These are phyloP conservation scores for Dryas octopetala DNA, from an alignment of 306 rosid species.

Conservation along the genomic window DNA sequence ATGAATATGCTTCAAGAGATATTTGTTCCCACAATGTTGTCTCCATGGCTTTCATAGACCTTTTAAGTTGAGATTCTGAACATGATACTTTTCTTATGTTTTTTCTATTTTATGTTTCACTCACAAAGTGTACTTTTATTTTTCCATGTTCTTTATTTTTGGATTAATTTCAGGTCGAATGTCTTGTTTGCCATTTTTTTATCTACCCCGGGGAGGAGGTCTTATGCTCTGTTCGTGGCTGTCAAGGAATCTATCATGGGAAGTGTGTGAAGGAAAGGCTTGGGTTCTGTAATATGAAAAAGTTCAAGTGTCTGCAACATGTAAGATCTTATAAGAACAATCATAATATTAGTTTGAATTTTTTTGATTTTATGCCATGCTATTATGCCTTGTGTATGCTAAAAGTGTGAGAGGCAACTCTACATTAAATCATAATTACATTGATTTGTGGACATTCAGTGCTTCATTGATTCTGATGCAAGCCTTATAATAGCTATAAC, in stretches of 20 bases:
- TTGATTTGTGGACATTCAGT: not conserved
- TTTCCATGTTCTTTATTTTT: not conserved
- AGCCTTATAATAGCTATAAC: not conserved
- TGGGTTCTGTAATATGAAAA: slow-evolving; percentile 45
- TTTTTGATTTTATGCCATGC: not conserved
- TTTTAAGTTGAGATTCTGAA: not conserved
- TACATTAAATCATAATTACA: not conserved
- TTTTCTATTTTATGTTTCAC: not conserved
- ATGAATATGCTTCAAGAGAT: not conserved
- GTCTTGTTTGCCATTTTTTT: slow-evolving; percentile 48
- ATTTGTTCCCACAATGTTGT: not conserved
- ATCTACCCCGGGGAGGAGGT: slow-evolving; percentile 55
- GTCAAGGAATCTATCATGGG: slow-evolving; percentile 55
- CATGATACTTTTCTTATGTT: not conserved
- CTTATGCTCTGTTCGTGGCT: slow-evolving; percentile 66
- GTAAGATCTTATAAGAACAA: slow-evolving; percentile 38
- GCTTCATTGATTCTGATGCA: not conserved
- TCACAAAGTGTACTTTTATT: not conserved
- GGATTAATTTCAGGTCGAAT: slow-evolving; percentile 49
- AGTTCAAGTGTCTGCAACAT: slow-evolving; percentile 90
- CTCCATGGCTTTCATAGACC: not conserved
- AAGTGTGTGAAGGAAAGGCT: slow-evolving; percentile 55
- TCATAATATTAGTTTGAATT: not conserved
- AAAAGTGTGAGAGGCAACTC: not conserved
- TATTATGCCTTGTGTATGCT: not conserved